A percentile compares a stretch with the other conserved stretches of the same genome.
Conservation (phyloP, 495 filamentous ascomycete genomes). For the Pseudoneurospora amorphoporcata region DNA sequence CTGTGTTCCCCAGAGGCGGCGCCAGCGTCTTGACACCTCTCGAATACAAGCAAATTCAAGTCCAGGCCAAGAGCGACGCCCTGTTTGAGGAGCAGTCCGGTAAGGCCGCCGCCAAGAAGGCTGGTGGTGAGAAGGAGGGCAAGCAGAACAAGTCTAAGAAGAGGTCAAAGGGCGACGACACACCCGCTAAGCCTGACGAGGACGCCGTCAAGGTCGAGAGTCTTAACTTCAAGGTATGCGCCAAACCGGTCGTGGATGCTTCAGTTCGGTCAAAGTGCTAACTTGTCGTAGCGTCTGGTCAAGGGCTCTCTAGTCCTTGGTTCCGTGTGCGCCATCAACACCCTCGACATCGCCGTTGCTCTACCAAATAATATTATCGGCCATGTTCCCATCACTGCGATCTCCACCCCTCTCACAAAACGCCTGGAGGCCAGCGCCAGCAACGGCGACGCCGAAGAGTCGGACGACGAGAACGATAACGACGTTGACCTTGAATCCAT, state of each 20-base stretch:
- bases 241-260: background rate
- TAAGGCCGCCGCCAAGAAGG: constrained; percentile 26
- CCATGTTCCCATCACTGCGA: constrained; percentile 79
- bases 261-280: constrained; percentile 17
- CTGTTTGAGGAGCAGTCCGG: constrained; percentile 74
- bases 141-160: constrained; percentile 44
- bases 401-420: constrained; percentile 53
- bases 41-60: constrained; percentile 92
- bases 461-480: constrained; percentile 37
- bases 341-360: constrained; percentile 65
- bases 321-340: constrained; percentile 71
- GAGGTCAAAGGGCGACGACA: constrained; percentile 45
- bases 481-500: constrained; percentile 58
- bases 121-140: constrained; percentile 31
- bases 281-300: constrained; percentile 55
- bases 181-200: constrained; percentile 33
- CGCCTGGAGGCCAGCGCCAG: constrained; percentile 52
- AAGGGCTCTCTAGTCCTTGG: constrained; percentile 80
- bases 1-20: constrained; percentile 85
- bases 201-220: constrained; percentile 66
- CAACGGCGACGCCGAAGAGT: constrained; percentile 44
- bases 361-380: constrained; percentile 89
- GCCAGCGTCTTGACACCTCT: constrained; percentile 83
- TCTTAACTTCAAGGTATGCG: constrained; percentile 74
- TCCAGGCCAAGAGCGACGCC: constrained; percentile 85